Evolutionary conservation across 345 rosid species (phyloP).

Genomic region (Euphorbia peplus): DNA sequence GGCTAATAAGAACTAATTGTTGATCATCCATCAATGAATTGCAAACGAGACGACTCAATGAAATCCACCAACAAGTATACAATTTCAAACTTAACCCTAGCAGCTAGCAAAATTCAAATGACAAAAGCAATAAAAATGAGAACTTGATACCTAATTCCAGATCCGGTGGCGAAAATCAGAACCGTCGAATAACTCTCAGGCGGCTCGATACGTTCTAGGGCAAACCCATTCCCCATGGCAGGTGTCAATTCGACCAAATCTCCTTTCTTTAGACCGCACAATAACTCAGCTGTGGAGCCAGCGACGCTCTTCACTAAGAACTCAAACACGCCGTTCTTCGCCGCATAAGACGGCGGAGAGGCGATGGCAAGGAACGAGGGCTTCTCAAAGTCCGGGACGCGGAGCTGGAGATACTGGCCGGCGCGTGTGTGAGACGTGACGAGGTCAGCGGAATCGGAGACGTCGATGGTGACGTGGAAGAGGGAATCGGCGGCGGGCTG

Average conservation of each 20-base stretch:
- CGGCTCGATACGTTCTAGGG: slow-evolving; percentile 59
- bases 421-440: slow-evolving; percentile 56
- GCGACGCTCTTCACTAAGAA: slow-evolving; percentile 80
- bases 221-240: slow-evolving; percentile 78
- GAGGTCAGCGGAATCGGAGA: slow-evolving; percentile 71
- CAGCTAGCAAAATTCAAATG: neutral
- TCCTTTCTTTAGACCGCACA: slow-evolving; percentile 72
- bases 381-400: slow-evolving; percentile 56
- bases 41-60: neutral
- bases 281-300: slow-evolving; percentile 88
- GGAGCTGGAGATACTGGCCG: slow-evolving; percentile 93
- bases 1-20: neutral
- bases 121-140: neutral
- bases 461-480: slow-evolving; percentile 74
- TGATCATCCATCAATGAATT: neutral
- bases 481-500: slow-evolving; percentile 77
- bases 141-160: slow-evolving; percentile 72
- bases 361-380: slow-evolving; percentile 86
- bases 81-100: neutral
- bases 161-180: slow-evolving; percentile 90
- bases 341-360: slow-evolving; percentile 67
- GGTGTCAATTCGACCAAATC: slow-evolving; percentile 80
- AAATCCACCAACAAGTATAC: neutral
- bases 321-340: slow-evolving; percentile 61
- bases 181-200: slow-evolving; percentile 59